Evolutionary conservation across 768 basidiomycete species (phyloP).

Genomic region (Boletus fagicola): DNA sequence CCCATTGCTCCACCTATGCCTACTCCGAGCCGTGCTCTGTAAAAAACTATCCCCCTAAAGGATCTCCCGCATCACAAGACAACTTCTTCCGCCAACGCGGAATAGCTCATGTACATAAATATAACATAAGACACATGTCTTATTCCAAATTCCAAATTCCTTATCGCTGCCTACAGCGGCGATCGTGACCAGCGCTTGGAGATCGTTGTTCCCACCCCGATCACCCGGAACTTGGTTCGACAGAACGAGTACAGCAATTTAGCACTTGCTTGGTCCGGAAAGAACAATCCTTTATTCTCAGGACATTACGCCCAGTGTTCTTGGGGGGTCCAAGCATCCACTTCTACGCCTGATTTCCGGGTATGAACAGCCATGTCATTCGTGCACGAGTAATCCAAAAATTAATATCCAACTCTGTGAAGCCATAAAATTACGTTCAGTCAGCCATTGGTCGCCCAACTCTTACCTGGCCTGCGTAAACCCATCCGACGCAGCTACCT

Average conservation of each 20-base stretch:
- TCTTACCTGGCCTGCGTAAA: slow-evolving; percentile 16
- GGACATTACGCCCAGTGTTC: slow-evolving; percentile 6
- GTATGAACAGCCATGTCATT: slow-evolving; percentile 19
- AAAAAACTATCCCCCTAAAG: not conserved
- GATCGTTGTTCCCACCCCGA: slow-evolving; percentile 15
- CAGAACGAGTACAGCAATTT: slow-evolving; percentile 5
- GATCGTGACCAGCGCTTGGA: not conserved
- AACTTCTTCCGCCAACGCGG: not conserved
- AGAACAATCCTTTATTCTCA: not conserved
- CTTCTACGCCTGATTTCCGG: slow-evolving; percentile 21
- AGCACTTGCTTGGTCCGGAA: not conserved
- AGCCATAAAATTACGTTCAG: slow-evolving; percentile 1
- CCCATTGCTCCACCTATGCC: slow-evolving; percentile 2
- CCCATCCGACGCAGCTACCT: slow-evolving; percentile 8
- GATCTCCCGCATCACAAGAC: not conserved
- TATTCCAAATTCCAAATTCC: not conserved
- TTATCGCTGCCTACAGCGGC: not conserved
- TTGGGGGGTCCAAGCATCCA: not conserved
- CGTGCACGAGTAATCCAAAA: slow-evolving; percentile 17
- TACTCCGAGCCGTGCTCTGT: not conserved
- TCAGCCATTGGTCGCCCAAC: slow-evolving; percentile 1
- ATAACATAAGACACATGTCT: slow-evolving; percentile 4
- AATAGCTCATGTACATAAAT: slow-evolving; percentile 20
- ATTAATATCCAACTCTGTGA: slow-evolving; percentile 22
- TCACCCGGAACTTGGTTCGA: slow-evolving; percentile 3